Evolutionary conservation across 148 eudicot species (phyloP).

Genomic region (Talinum fruticosum): DNA sequence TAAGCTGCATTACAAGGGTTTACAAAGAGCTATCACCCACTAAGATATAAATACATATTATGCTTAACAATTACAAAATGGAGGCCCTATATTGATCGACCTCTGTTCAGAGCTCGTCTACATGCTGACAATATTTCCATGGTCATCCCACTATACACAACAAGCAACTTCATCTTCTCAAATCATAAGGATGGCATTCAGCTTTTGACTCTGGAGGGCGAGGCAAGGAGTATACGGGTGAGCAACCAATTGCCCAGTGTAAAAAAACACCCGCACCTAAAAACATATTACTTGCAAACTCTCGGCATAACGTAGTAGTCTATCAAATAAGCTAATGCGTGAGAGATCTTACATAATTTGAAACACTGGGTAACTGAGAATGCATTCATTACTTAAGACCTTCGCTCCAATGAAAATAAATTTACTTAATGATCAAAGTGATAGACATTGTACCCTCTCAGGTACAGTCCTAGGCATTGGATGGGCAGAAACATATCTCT

Average conservation of each 20-base stretch:
- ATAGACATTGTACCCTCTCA: conserved; percentile 74
- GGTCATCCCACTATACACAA: conserved; percentile 7
- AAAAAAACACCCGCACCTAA: not conserved
- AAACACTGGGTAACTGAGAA: not conserved
- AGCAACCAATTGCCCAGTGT: not conserved
- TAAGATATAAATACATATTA: not conserved
- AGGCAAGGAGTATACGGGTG: not conserved
- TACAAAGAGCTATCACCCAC: conserved; percentile 3
- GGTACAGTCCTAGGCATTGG: conserved; percentile 71
- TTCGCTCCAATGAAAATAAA: conserved; percentile 17
- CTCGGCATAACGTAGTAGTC: not conserved
- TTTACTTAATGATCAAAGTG: conserved; percentile 50
- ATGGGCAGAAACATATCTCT: conserved; percentile 71
- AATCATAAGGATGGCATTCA: not conserved
- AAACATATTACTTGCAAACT: not conserved
- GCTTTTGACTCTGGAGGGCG: not conserved
- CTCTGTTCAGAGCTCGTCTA: conserved; percentile 5
- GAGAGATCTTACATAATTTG: not conserved
- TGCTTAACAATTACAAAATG: conserved; percentile 7
- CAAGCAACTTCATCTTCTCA: not conserved
- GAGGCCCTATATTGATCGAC: not conserved
- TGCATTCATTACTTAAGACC: conserved; percentile 2
- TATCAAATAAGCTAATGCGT: not conserved
- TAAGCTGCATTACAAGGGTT: conserved; percentile 2
- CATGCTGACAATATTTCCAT: not conserved